These are phyloP conservation scores for Candida silvicultrix DNA, from an alignment of 805 yeast species.

Conservation along the genomic window DNA sequence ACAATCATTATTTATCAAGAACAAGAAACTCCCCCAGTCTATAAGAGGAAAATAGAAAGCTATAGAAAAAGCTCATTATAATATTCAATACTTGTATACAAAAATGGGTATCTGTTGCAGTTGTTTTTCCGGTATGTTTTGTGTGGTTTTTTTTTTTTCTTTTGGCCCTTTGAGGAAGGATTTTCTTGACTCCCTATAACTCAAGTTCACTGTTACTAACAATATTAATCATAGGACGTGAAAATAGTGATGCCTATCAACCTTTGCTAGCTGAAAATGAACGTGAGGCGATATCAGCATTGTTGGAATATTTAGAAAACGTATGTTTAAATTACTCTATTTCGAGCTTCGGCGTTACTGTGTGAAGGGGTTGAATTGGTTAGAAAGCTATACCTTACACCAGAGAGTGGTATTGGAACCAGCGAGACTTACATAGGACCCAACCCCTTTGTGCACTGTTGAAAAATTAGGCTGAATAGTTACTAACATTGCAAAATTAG, in stretches of 20 bases:
- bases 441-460: too few species aligned
- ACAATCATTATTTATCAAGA: too few species aligned
- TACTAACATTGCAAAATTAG: not conserved
- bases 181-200: not conserved
- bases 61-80: too few species aligned
- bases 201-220: not conserved
- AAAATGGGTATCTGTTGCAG: constrained; percentile 52
- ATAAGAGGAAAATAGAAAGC: too few species aligned
- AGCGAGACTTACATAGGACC: too few species aligned
- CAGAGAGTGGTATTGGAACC: too few species aligned
- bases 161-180: not conserved
- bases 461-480: too few species aligned
- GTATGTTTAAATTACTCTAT: constrained; percentile 21
- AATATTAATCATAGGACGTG: constrained; percentile 23
- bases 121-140: constrained; percentile 28
- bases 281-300: constrained; percentile 89
- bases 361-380: too few species aligned
- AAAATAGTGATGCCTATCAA: constrained; percentile 57
- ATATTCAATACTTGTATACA: too few species aligned
- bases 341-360: too few species aligned
- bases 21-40: not conserved
- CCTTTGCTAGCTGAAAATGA: constrained; percentile 92
- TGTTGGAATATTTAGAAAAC: constrained; percentile 85
- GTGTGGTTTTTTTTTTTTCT: too few species aligned
- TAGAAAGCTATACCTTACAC: too few species aligned